Base-by-base conservation (phyloP, 2,329 filamentous ascomycete species). In the Talaromyces albobiverticillius region DNA sequence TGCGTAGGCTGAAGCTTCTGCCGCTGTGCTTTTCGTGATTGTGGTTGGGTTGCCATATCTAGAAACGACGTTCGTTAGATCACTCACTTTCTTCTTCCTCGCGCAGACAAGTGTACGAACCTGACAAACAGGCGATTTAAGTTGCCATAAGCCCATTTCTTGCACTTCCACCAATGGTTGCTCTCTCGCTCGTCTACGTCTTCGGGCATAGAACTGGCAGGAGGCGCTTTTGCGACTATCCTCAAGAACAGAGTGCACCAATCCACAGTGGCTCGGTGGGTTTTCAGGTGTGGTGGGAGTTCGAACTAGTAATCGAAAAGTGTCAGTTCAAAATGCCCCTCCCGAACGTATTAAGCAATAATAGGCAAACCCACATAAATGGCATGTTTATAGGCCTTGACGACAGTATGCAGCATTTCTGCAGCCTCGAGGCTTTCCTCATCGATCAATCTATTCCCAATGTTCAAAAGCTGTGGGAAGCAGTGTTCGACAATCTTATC, bases 131-230 rank as follows among this genome's bases (percentile, higher is more conserved):
- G 83, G 59, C 94, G 84, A 76, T 99, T 99, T 63, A 99, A 76
- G 73, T 97, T 97, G 67, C 94, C 95, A 73, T 96, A 99, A 13
- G 93, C 89, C 94, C 94, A 97, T 75, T 99, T 99, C 85, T 97
- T 97, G 60, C 92, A 89, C 79, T 97, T 99, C 93, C 93, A 99
- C 93, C 94, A 99, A 72, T 96, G 91, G 69, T 96, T 92, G 65
- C 87, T 83, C 73, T 97, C 94, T 55, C 94, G 85, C 67, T 97
- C 93, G 55, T 90, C 85, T 50, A 87, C 76, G 57, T 89, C 89
- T 57, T 95, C 90, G 55, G 79, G 72, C 82, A 97, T 86, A 32
- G 92, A 87, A 62, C 81, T 85, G 53, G 88, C 81, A 4, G 94
- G 94, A 32, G 89, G 85, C 20, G 86, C 78, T 74, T 97, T 97